Percentiles rank a stretch among this genome's conserved stretches.
These are phyloP conservation scores for Eucalyptus marginata DNA, from an alignment of 345 rosid species.

Conservation along the genomic window DNA sequence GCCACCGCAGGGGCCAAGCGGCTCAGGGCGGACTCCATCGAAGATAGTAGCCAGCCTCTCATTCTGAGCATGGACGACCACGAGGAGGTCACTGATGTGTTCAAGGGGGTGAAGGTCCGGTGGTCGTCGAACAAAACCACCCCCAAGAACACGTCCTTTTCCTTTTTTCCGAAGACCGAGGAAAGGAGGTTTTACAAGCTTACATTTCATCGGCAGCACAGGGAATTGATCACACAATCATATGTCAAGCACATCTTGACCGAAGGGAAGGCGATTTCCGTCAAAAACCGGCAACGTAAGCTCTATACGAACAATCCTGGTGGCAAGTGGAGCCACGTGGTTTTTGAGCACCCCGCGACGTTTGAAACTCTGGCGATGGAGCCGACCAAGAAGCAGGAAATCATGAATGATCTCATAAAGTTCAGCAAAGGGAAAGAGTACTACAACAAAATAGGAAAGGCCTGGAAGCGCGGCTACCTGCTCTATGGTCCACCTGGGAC, in stretches of 20 bases:
- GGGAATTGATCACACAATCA: neutral
- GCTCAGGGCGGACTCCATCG: constrained; percentile 1
- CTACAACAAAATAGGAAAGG: constrained; percentile 1
- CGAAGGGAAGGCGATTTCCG: neutral
- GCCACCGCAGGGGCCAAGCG: neutral
- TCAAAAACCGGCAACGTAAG: neutral
- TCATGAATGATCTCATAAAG: neutral
- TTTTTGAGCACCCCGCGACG: constrained; percentile 8
- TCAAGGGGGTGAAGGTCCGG: neutral
- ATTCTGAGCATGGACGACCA: constrained; percentile 3
- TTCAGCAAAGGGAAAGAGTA: constrained; percentile 2
- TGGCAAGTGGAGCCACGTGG: constrained; percentile 3
- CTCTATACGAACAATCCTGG: neutral
- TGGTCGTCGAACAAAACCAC: neutral
- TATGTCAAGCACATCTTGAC: neutral
- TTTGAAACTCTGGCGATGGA: constrained; percentile 10
- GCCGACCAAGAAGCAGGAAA: neutral
- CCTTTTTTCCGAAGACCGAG: neutral
- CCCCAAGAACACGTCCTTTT: neutral
- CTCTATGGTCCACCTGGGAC: constrained; percentile 9
- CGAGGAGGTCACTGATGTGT: constrained; percentile 2
- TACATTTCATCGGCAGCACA: neutral
- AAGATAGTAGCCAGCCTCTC: neutral
- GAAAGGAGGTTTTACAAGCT: neutral
- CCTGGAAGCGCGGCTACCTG: constrained; percentile 5